phyloP scores from a whole-genome alignment of 805 yeast species.

The Yarrowia keelungensis region DNA sequence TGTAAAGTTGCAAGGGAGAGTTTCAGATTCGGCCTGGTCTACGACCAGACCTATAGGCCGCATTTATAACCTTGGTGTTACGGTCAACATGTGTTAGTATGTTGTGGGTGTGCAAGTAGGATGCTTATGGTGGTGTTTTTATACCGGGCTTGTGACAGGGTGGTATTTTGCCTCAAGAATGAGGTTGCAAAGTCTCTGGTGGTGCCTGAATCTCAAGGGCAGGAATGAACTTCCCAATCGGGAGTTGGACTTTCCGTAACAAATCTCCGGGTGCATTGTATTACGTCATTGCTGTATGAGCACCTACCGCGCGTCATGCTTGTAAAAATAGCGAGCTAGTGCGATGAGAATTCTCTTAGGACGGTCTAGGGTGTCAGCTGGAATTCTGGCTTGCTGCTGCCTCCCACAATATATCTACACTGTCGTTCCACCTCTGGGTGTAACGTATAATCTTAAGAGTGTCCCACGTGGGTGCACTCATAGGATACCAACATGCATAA shows the following conservation, averaged over 20 bases:
- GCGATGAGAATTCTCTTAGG: neutral
- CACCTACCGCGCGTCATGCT: neutral
- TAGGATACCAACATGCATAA: slow-evolving; percentile 19
- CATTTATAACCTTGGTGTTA: slow-evolving; percentile 25
- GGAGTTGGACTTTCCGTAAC: neutral
- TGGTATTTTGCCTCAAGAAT: too few relatives aligned
- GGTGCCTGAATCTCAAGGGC: slow-evolving; percentile 1
- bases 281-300: slow-evolving; percentile 23
- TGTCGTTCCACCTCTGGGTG: neutral
- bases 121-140: too few relatives aligned
- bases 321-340: neutral
- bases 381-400: neutral
- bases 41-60: neutral
- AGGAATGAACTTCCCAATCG: slow-evolving; percentile 10
- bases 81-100: too few relatives aligned
- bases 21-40: neutral
- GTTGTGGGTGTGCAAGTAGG: too few relatives aligned
- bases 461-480: slow-evolving; percentile 28
- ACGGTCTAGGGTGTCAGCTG: too few relatives aligned
- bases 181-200: neutral
- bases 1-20: neutral
- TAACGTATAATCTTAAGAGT: slow-evolving; percentile 5
- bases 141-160: too few relatives aligned
- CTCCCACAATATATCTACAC: neutral
- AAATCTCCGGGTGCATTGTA: neutral